Conservation (phyloP, 2,329 filamentous ascomycete genomes). For the Hymenotorrendiella dingleyae region DNA sequence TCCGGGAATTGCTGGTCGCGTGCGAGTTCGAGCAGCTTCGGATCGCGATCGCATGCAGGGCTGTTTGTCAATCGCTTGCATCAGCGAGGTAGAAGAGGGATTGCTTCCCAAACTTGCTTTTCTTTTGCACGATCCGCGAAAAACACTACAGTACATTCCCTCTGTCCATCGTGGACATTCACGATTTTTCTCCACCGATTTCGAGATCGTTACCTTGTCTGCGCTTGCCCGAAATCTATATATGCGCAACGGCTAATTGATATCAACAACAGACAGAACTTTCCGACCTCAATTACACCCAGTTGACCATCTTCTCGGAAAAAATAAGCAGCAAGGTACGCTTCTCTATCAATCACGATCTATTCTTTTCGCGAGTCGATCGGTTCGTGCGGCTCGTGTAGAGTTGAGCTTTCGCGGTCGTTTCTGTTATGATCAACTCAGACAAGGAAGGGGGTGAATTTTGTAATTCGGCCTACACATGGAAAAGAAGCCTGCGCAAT, state of each 20-base stretch:
- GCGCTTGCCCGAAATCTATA: not conserved
- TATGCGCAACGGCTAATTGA: not conserved
- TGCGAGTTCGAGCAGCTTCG: not conserved
- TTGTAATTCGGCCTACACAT: too few relatives aligned
- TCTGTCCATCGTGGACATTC: too few relatives aligned
- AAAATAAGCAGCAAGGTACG: not conserved
- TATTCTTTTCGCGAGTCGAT: not conserved
- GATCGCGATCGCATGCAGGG: not conserved
- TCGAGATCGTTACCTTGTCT: not conserved
- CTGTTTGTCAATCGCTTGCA: not conserved
- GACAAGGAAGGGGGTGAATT: not conserved
- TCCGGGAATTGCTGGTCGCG: not conserved
- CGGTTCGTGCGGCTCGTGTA: not conserved
- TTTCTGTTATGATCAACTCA: not conserved
- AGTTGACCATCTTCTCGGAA: not conserved
- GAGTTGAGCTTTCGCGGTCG: not conserved
- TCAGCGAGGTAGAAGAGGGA: not conserved
- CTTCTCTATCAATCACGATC: not conserved
- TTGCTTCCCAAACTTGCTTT: not conserved
- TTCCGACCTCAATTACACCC: not conserved
- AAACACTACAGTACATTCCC: not conserved
- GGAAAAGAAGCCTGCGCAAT: too few relatives aligned
- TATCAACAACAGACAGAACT: not conserved
- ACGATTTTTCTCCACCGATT: too few relatives aligned
- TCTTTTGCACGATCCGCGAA: not conserved